phyloP scores from a whole-genome alignment of 192 early-diverging fungal species.

The Chytriomyces sp. region DNA sequence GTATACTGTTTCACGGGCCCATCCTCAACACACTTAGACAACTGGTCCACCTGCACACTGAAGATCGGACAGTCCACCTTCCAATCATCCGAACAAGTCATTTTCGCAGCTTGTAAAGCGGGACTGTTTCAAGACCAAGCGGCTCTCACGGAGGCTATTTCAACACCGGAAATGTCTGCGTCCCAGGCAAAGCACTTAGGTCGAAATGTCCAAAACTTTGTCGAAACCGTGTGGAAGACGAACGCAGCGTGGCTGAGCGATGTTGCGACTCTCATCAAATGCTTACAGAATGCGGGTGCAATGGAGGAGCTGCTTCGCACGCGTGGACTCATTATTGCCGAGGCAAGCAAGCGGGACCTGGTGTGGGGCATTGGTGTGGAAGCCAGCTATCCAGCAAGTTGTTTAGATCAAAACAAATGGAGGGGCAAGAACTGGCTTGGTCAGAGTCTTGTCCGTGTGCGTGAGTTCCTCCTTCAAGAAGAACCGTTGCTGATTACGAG shows the following conservation, averaged over 20 bases:
- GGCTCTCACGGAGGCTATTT: neutral
- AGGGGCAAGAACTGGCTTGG: constrained; percentile 11
- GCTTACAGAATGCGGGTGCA: neutral
- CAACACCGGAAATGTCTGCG: constrained; percentile 1
- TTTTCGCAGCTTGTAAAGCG: constrained; percentile 22
- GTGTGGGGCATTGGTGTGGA: constrained; percentile 18
- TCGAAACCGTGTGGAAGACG: neutral
- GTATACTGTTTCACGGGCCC: neutral
- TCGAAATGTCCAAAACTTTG: neutral
- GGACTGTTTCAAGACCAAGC: constrained; percentile 2
- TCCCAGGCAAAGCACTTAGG: neutral
- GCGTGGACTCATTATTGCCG: neutral
- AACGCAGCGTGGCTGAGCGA: constrained; percentile 9
- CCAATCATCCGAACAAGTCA: constrained; percentile 10
- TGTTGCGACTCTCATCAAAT: constrained; percentile 5
- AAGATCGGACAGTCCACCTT: neutral
- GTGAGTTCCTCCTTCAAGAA: neutral
- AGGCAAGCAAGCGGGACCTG: neutral
- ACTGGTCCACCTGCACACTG: constrained; percentile 11
- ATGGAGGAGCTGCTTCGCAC: constrained; percentile 12
- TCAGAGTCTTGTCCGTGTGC: constrained; percentile 1
- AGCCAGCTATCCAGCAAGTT: neutral
- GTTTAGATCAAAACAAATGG: neutral
- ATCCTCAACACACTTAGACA: neutral
- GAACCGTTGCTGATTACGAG: neutral